phyloP scores from a whole-genome alignment of 768 basidiomycete genomes.

The Trametes elegans region DNA sequence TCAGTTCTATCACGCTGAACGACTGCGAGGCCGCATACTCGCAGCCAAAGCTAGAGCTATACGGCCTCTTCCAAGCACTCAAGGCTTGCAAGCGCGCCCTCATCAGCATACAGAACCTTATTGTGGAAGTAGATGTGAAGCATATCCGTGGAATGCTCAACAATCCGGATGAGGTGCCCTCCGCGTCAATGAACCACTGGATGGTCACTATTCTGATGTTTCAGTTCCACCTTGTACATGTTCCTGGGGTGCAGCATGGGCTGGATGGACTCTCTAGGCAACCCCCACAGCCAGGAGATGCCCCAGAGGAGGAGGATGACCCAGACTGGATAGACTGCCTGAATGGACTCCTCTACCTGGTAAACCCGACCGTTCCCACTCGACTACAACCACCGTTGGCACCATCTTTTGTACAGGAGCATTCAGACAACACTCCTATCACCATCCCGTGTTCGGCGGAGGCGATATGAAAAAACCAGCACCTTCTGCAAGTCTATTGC shows the following conservation, averaged over 20 bases:
- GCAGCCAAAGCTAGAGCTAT: too few species aligned
- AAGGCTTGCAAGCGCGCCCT: too few species aligned
- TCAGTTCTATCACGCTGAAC: constrained; percentile 40
- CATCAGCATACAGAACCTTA: too few species aligned
- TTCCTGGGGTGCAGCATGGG: constrained; percentile 28
- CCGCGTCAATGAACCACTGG: constrained; percentile 41
- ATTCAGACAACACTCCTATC: neutral
- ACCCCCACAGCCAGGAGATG: neutral
- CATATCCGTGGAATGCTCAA: too few species aligned
- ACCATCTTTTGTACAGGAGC: neutral
- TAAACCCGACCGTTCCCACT: too few species aligned
- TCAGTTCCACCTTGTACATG: constrained; percentile 36
- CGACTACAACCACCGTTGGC: too few species aligned
- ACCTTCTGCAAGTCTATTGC: neutral
- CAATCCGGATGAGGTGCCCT: too few species aligned
- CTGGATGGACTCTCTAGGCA: constrained; percentile 35
- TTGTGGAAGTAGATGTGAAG: too few species aligned
- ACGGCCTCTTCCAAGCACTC: too few species aligned
- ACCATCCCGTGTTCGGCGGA: neutral
- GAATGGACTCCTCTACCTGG: too few species aligned
- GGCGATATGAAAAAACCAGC: neutral
- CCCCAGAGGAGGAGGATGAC: constrained; percentile 2
- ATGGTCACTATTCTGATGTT: constrained; percentile 39
- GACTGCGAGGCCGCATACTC: constrained; percentile 24
- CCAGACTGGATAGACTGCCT: constrained; percentile 17